Evolutionary conservation across 2,329 filamentous ascomycete genomes (phyloP).

Genomic region (Phyllosticta capitalensis): DNA sequence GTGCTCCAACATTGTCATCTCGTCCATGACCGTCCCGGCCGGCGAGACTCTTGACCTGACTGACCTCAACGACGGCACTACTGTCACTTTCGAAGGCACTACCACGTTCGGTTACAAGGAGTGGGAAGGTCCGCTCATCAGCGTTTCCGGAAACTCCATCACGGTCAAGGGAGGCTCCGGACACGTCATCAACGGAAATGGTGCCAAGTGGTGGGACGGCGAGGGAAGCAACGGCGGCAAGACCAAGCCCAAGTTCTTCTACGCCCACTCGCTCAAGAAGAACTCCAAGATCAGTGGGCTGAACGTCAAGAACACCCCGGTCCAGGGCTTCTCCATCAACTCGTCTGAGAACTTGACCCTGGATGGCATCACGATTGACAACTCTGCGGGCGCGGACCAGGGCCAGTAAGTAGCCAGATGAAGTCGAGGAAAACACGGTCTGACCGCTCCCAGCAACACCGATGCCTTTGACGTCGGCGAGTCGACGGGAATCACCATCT

Average conservation of each 20-base stretch:
- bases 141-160: slow-evolving; percentile 31
- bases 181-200: slow-evolving; percentile 32
- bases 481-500: slow-evolving; percentile 36
- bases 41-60: slow-evolving; percentile 47
- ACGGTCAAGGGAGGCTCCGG: slow-evolving; percentile 30
- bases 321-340: slow-evolving; percentile 39
- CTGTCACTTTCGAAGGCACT: too few species aligned
- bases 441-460: slow-evolving; percentile 39
- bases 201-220: slow-evolving; percentile 33
- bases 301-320: slow-evolving; percentile 46
- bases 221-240: slow-evolving; percentile 39
- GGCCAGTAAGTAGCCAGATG: too few species aligned
- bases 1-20: slow-evolving; percentile 11
- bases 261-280: slow-evolving; percentile 15
- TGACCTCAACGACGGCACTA: slow-evolving; percentile 31
- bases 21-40: slow-evolving; percentile 10
- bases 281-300: slow-evolving; percentile 31
- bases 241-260: slow-evolving; percentile 18
- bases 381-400: slow-evolving; percentile 44
- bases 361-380: slow-evolving; percentile 42
- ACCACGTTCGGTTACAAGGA: slow-evolving; percentile 23
- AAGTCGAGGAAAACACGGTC: too few species aligned
- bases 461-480: slow-evolving; percentile 45
- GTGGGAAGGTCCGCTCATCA: slow-evolving; percentile 30
- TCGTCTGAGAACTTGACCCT: slow-evolving; percentile 29